These are phyloP conservation scores for Pyrenophora seminiperda DNA, from an alignment of 2,329 filamentous ascomycete species.

Conservation along the genomic window DNA sequence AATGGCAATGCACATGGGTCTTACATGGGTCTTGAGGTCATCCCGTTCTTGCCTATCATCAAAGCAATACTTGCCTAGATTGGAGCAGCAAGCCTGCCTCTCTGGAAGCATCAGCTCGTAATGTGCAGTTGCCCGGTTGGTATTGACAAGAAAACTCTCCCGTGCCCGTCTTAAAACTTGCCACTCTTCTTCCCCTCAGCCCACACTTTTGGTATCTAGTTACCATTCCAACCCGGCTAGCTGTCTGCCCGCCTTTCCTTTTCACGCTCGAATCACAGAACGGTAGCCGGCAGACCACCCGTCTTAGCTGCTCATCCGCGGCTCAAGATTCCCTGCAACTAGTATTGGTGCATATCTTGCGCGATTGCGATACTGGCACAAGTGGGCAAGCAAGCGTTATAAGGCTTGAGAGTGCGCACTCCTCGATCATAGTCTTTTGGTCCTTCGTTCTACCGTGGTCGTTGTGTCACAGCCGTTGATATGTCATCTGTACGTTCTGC, in stretches of 20 bases:
- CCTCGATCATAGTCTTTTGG: background rate
- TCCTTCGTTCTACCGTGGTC: constrained; percentile 8
- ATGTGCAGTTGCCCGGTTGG: constrained; percentile 1
- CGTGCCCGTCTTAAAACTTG: background rate
- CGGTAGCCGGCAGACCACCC: constrained; percentile 12
- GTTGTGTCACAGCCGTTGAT: constrained; percentile 9
- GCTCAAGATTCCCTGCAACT: constrained; percentile 14
- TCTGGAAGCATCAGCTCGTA: background rate
- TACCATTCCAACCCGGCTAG: constrained; percentile 4
- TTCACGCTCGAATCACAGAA: constrained; percentile 11
- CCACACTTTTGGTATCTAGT: background rate
- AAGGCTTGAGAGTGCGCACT: constrained; percentile 3
- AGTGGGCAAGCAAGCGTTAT: constrained; percentile 4
- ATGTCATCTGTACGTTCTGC: constrained; percentile 12
- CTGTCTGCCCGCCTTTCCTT: constrained; percentile 5
- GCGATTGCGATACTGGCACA: constrained; percentile 7
- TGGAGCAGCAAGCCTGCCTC: constrained; percentile 3
- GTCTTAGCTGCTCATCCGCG: constrained; percentile 14
- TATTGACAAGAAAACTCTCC: background rate
- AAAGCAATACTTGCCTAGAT: constrained; percentile 3
- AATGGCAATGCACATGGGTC: constrained; percentile 1
- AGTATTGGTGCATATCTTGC: constrained; percentile 13
- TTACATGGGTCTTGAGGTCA: constrained; percentile 7
- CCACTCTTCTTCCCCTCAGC: background rate
- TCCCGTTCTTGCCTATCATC: constrained; percentile 7